Conservation (phyloP, 192 early-diverging fungal species). For the Gaertneriomyces semiglobifer region DNA sequence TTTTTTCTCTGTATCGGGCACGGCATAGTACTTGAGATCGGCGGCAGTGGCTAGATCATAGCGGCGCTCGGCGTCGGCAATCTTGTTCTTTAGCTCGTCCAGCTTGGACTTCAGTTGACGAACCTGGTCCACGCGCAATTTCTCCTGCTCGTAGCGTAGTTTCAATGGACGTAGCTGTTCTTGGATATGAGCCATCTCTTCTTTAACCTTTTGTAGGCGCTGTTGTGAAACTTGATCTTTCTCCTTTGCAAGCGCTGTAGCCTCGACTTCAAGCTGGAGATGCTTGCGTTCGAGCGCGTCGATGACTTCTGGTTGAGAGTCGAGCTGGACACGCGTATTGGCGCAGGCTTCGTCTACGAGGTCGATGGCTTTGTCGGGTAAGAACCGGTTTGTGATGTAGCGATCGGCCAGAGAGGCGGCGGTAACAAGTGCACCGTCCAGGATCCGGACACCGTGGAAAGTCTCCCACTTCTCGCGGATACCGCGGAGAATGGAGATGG, state of each 20-base stretch:
- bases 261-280: constrained; percentile 94
- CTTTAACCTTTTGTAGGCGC: constrained; percentile 72
- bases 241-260: constrained; percentile 88
- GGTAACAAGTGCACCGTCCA: constrained; percentile 68
- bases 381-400: constrained; percentile 75
- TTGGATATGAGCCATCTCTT: constrained; percentile 76
- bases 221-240: constrained; percentile 79
- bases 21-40: constrained; percentile 89
- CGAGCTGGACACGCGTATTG: constrained; percentile 91
- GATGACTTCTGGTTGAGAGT: constrained; percentile 92
- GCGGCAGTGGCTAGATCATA: constrained; percentile 85
- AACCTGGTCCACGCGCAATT: constrained; percentile 83
- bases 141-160: constrained; percentile 78
- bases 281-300: constrained; percentile 90
- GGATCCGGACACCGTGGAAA: constrained; percentile 71
- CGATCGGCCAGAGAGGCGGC: constrained; percentile 70
- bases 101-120: constrained; percentile 82
- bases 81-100: constrained; percentile 80
- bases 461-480: constrained; percentile 74
- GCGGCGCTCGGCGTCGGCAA: constrained; percentile 76
- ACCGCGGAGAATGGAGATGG: constrained; percentile 77
- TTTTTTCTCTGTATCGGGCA: constrained; percentile 80
- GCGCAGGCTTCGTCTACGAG: constrained; percentile 95
- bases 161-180: constrained; percentile 90
- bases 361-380: constrained; percentile 80